Conservation (phyloP, 371 early-diverging fungal genomes). For the Mycotypha africana region DNA sequence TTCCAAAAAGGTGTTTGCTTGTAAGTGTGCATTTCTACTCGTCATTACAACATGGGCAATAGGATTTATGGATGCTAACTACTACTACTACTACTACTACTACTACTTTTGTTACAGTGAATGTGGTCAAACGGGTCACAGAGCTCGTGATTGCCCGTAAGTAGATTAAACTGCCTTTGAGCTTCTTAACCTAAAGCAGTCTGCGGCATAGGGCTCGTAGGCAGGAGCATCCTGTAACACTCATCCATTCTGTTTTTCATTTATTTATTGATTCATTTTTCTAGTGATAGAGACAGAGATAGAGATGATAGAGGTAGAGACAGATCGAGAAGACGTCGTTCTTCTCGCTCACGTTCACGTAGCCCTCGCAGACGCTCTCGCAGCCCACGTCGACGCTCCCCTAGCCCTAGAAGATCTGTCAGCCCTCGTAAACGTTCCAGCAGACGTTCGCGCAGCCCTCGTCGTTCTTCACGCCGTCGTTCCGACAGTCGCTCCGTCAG, state of each 20-base stretch:
- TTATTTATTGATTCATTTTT: background rate
- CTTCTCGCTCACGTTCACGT: conserved; percentile 29
- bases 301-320: too few relatives aligned
- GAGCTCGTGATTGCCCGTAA: conserved; percentile 38
- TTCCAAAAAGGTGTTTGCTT: conserved; percentile 39
- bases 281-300: background rate
- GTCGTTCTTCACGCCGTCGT: conserved; percentile 2
- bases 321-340: conserved; percentile 34
- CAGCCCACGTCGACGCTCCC: conserved; percentile 21
- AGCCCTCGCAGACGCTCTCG: conserved; percentile 13
- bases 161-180: too few relatives aligned
- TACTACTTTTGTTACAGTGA: conserved; percentile 24
- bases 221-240: too few relatives aligned
- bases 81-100: too few relatives aligned
- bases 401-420: conserved; percentile 18
- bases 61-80: too few relatives aligned
- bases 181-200: too few relatives aligned
- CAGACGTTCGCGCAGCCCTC: conserved; percentile 10
- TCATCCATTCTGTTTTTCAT: background rate
- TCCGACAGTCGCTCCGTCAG: conserved; percentile 1
- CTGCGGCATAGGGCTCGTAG: too few relatives aligned
- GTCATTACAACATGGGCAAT: background rate
- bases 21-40: conserved; percentile 14
- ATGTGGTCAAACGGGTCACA: conserved; percentile 36
- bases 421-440: conserved; percentile 18